Evolutionary conservation across 805 yeast species (phyloP).

Genomic region (Suhomyces emberorum): DNA sequence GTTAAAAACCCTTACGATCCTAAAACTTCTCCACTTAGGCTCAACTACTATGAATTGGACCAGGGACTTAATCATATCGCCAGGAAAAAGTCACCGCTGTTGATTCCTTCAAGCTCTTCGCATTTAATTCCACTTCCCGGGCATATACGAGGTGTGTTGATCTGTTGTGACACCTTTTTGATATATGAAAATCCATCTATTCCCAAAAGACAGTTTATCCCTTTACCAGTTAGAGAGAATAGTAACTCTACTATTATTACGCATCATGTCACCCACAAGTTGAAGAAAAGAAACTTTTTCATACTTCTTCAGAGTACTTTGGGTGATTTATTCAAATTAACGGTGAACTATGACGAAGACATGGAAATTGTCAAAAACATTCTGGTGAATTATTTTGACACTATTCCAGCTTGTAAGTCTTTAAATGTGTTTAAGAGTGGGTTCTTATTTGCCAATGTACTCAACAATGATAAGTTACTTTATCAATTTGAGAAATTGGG

Average conservation of each 20-base stretch:
- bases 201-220: conserved; percentile 28
- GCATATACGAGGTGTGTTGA: conserved; percentile 62
- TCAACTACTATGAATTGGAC: conserved; percentile 79
- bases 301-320: conserved; percentile 62
- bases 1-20: conserved; percentile 9
- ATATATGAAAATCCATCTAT: conserved; percentile 45
- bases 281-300: conserved; percentile 60
- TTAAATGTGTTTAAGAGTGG: conserved; percentile 72
- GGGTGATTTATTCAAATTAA: conserved; percentile 72
- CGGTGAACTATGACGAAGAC: conserved; percentile 48
- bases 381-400: conserved; percentile 69
- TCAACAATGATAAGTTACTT: conserved; percentile 59
- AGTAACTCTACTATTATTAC: conserved; percentile 37
- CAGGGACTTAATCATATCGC: conserved; percentile 79
- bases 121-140: conserved; percentile 69
- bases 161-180: conserved; percentile 57
- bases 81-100: conserved; percentile 19
- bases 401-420: conserved; percentile 57
- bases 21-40: conserved; percentile 16
- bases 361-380: conserved; percentile 41
- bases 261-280: conserved; percentile 59
- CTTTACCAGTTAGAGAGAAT: conserved; percentile 51
- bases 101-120: conserved; percentile 37
- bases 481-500: conserved; percentile 81
- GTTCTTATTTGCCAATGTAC: conserved; percentile 64